Base-by-base conservation (phyloP, 176 grass and related monocot species). In the Pharus latifolius region DNA sequence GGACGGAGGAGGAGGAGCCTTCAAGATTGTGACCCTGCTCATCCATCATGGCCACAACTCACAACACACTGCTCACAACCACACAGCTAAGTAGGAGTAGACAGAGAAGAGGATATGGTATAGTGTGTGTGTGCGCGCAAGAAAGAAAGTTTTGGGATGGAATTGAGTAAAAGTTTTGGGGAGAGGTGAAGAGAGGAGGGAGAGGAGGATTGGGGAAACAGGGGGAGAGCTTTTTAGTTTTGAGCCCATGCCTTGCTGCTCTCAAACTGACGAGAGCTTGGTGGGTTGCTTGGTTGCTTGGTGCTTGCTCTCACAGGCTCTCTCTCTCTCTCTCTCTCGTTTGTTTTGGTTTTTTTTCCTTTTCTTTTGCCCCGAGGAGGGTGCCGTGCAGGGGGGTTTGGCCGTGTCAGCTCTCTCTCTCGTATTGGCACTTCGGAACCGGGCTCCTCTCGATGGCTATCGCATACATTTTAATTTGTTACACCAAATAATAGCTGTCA, bases 181-280 rank as follows among this genome's bases (percentile, higher is more conserved):
- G 23, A 7, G 58, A 64, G 32, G 67, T 11, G 38, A 23, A 27
- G 57, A 25, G 30, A 46, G 3, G 51, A 13, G 43, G 1, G 14
- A 27, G 6, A 4, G 22, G 18, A 9, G 15, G n/a, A 38, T 23
- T 17, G 49, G 49, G 13, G 46, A 46, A 0, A 40, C 13, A 5
- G 49, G 51, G 13, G 63, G 40, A 57, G 59, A 49, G 60, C 65
- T 85, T 80, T 80, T 85, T 75, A 80, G 76, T 33, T 76, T 26
- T 75, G 76, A 56, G 83, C 83, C 83, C 83, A 85, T 85, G 76
- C 83, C 76, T 64, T 40, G 70, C 55, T 69, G 83, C 82, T 51
- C 60, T 75, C 24, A 53, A 69, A 60, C 53, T 52, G 29, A 59
- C 52, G 16, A 56, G 48, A 46, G 68, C 78, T 60, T 28, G 48